Conservation (phyloP, 2,329 filamentous ascomycete species). For the Hypoxylon sp. region DNA sequence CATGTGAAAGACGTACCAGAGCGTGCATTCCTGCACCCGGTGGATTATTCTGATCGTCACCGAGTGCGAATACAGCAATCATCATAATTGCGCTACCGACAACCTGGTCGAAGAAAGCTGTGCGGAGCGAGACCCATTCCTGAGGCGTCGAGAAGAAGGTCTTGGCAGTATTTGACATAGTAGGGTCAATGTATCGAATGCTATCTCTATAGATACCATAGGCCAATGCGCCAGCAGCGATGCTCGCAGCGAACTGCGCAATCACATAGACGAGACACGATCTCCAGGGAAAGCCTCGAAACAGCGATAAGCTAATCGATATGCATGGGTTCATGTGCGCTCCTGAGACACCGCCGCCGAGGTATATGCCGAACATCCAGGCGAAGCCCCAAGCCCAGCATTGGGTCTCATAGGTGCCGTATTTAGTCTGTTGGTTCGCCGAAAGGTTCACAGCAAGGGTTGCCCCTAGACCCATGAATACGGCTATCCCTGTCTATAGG, state of each 20-base stretch:
- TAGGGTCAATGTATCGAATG: constrained; percentile 54
- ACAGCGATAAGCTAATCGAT: constrained; percentile 55
- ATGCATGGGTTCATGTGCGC: constrained; percentile 57
- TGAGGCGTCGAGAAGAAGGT: constrained; percentile 57
- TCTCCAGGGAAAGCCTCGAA: constrained; percentile 57
- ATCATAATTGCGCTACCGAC: constrained; percentile 56
- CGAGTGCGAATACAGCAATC: constrained; percentile 57
- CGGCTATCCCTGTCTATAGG: constrained; percentile 47
- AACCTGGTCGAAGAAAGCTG: constrained; percentile 57
- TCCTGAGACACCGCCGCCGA: constrained; percentile 51
- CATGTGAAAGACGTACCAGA: constrained; percentile 41
- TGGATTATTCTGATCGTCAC: constrained; percentile 58
- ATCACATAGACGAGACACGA: constrained; percentile 53
- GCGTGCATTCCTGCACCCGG: constrained; percentile 58
- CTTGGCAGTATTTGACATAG: constrained; percentile 50
- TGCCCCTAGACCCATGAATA: constrained; percentile 50
- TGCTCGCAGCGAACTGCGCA: constrained; percentile 53
- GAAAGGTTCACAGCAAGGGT: constrained; percentile 52
- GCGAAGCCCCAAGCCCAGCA: constrained; percentile 54
- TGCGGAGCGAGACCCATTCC: constrained; percentile 48
- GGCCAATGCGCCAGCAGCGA: constrained; percentile 52
- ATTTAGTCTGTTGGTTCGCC: constrained; percentile 41
- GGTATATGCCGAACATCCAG: constrained; percentile 54
- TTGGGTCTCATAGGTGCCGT: constrained; percentile 50
- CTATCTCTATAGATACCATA: constrained; percentile 54